These are phyloP conservation scores for Euryodendron excelsum DNA, from an alignment of 148 eudicot genomes.

Conservation along the genomic window DNA sequence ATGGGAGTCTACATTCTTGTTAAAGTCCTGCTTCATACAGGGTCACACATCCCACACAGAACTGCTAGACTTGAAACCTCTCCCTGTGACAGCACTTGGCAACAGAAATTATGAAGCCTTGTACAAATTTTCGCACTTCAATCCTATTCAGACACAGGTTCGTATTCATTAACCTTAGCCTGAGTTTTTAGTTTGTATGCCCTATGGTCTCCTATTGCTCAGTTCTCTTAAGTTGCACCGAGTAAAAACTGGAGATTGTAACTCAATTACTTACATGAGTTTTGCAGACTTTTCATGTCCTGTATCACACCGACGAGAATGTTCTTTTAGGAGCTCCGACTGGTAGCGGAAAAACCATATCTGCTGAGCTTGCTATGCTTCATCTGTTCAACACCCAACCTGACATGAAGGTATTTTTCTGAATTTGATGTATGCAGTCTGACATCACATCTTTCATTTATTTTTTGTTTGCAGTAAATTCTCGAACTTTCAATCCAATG, in stretches of 20 bases:
- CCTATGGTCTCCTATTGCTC: not conserved
- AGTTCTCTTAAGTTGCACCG: slow-evolving; percentile 3
- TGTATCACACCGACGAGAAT: slow-evolving; percentile 87
- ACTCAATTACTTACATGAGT: slow-evolving; percentile 6
- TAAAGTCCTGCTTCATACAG: slow-evolving; percentile 38
- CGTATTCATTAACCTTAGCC: not conserved
- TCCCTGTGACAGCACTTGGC: slow-evolving; percentile 84
- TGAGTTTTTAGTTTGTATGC: not conserved
- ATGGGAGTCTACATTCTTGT: not conserved
- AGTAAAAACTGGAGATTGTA: not conserved
- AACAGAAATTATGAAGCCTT: slow-evolving; percentile 74
- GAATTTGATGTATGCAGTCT: not conserved
- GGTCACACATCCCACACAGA: slow-evolving; percentile 86
- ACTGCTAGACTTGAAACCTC: slow-evolving; percentile 92
- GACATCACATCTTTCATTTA: slow-evolving; percentile 5
- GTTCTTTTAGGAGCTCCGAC: slow-evolving; percentile 98
- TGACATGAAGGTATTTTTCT: slow-evolving; percentile 73
- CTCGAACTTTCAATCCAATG: not conserved
- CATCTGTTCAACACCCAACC: slow-evolving; percentile 88
- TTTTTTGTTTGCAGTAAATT: slow-evolving; percentile 6
- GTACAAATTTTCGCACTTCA: slow-evolving; percentile 90
- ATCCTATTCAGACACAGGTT: slow-evolving; percentile 99
- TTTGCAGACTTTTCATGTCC: slow-evolving; percentile 79
- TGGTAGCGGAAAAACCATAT: slow-evolving; percentile 99
- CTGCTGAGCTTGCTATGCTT: slow-evolving; percentile 99